These are phyloP conservation scores for Uromyces viciae-fabae DNA, from an alignment of 1,284 basidiomycete species.

Conservation along the genomic window DNA sequence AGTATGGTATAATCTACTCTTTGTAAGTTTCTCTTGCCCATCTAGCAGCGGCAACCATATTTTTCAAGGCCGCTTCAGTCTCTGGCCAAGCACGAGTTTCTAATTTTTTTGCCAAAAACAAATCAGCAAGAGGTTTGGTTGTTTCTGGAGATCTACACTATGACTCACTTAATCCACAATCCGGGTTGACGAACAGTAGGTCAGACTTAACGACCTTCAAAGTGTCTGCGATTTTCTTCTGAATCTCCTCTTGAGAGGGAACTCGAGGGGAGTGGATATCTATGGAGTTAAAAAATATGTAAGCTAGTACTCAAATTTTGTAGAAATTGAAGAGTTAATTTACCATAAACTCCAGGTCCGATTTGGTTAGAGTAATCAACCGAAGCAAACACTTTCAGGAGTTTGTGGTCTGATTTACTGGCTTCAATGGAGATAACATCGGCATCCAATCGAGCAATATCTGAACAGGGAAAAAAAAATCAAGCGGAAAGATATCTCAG, in stretches of 20 bases:
- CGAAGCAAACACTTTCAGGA: constrained; percentile 89
- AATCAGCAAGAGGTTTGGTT: too few relatives aligned
- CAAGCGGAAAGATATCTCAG: too few relatives aligned
- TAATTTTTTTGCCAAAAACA: too few relatives aligned
- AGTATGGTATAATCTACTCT: neutral
- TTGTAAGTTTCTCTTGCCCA: constrained; percentile 46
- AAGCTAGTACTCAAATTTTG: neutral
- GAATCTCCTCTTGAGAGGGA: constrained; percentile 87
- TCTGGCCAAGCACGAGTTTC: constrained; percentile 89
- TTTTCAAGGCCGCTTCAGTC: constrained; percentile 78
- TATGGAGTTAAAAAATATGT: constrained; percentile 53
- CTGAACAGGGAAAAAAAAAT: constrained; percentile 73
- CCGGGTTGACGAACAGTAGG: constrained; percentile 77
- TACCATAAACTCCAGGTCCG: constrained; percentile 71
- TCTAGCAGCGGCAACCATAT: constrained; percentile 65
- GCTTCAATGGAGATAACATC: constrained; percentile 89
- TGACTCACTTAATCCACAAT: constrained; percentile 61
- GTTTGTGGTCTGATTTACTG: constrained; percentile 95
- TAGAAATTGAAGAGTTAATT: constrained; percentile 53
- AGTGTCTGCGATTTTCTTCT: constrained; percentile 83
- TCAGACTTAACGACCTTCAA: constrained; percentile 42
- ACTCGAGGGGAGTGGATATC: constrained; percentile 99
- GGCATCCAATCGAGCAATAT: constrained; percentile 93
- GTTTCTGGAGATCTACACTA: too few relatives aligned
- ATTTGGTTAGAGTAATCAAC: constrained; percentile 97